Evolutionary conservation across 768 basidiomycete species (phyloP), one percentile per base, ranked within the genome.

Genomic region (Omphalotus guepiniiformis): DNA sequence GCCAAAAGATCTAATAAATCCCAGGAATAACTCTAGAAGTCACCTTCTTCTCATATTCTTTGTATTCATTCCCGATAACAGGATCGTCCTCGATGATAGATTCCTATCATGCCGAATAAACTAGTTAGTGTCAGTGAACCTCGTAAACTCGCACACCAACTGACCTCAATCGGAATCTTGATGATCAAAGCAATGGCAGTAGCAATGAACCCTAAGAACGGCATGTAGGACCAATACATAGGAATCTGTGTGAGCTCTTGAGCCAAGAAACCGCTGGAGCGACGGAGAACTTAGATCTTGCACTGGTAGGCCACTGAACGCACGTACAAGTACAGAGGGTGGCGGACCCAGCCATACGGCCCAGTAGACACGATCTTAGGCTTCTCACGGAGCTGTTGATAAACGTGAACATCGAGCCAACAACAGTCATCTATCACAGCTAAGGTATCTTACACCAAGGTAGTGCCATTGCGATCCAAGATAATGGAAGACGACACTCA

Each of bases 361-460:
- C 55, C 55, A 9, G 43, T 52, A 25, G 37, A 50, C 12, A 59
- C 28, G 12, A 56, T 40, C 42, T 43, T 43, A 26, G 56, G 55
- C 1, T 40, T 11, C 3, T 36, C 36, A 0, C 42, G 26, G 12
- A 49, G 23, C n/a, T 42, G 40, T n/a, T 8, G 13, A 42, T 42
- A 29, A 42, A 22, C 27, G 26, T 19, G 23, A 8, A 25, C n/a
- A n/a, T n/a, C n/a, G n/a, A n/a, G n/a, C n/a, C n/a, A n/a, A n/a
- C n/a, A n/a, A n/a, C n/a, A n/a, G n/a, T n/a, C n/a, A n/a, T n/a
- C n/a, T n/a, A n/a, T n/a, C n/a, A n/a, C n/a, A n/a, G n/a, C n/a
- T n/a, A n/a, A n/a, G n/a, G n/a, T n/a, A n/a, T n/a, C 40, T 42
- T 23, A 42, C 21, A n/a, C 40, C 40, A 12, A 42, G 12, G 40